Conservation (phyloP, 192 early-diverging fungal genomes). For the Umbelopsis vinacea region DNA sequence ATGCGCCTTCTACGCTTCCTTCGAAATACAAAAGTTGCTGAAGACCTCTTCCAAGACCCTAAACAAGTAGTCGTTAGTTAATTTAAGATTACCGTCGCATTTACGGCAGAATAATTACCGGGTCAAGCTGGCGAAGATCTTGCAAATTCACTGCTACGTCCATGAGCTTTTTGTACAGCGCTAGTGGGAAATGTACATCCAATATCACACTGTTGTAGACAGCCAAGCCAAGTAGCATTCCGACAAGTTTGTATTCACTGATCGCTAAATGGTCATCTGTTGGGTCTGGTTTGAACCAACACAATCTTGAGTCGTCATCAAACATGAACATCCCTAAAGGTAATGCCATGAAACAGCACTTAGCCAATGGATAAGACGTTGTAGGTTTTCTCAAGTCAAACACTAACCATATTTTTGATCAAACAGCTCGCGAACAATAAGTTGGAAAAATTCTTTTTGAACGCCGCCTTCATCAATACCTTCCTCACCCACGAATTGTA, state of each 20-base stretch:
- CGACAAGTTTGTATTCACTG: conserved; percentile 87
- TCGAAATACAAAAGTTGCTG: conserved; percentile 71
- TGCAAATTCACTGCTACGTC: conserved; percentile 64
- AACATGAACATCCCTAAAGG: conserved; percentile 66
- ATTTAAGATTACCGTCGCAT: background rate
- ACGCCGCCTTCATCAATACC: conserved; percentile 94
- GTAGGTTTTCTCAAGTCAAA: background rate
- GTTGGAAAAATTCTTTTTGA: conserved; percentile 93
- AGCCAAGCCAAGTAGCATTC: conserved; percentile 87
- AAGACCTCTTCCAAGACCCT: conserved; percentile 77
- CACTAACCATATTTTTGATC: conserved; percentile 77
- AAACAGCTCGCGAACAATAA: conserved; percentile 88
- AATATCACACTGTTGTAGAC: conserved; percentile 93
- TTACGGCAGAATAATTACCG: conserved; percentile 44
- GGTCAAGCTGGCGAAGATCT: conserved; percentile 79
- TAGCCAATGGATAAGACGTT: background rate
- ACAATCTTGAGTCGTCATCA: conserved; percentile 81
- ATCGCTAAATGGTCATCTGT: conserved; percentile 52
- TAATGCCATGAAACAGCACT: background rate
- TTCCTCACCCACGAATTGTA: conserved; percentile 92
- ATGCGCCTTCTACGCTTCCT: conserved; percentile 69
- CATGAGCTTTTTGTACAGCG: conserved; percentile 88
- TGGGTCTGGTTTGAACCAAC: conserved; percentile 80
- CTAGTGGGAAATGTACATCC: conserved; percentile 87
- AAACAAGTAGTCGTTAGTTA: background rate